A percentile compares a stretch with the other conserved stretches of the same genome.
Evolutionary conservation across 148 eudicot species (phyloP).

Genomic region (Amaranthus cruentus): DNA sequence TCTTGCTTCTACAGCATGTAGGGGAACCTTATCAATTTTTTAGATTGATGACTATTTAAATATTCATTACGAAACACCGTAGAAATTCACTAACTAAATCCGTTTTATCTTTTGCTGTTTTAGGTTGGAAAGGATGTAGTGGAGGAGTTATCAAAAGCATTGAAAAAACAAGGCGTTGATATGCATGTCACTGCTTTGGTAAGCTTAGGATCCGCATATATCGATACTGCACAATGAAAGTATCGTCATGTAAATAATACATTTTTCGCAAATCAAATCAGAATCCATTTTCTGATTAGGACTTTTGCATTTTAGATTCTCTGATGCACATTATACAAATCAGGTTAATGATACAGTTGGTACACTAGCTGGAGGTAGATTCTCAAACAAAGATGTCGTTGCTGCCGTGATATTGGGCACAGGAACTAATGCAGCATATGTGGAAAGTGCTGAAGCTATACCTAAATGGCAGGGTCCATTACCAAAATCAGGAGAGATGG

Average conservation of each 20-base stretch:
- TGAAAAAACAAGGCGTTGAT: constrained; percentile 49
- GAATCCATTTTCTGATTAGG: neutral
- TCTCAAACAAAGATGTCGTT: constrained; percentile 45
- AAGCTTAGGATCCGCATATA: constrained; percentile 9
- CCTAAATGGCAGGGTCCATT: constrained; percentile 68
- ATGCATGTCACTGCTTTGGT: constrained; percentile 72
- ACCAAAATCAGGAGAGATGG: constrained; percentile 78
- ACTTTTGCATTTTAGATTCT: constrained; percentile 10
- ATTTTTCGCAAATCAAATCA: neutral
- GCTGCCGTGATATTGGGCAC: constrained; percentile 75
- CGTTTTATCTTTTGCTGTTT: constrained; percentile 5
- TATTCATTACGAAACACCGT: neutral
- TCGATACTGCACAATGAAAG: neutral
- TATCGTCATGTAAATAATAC: neutral
- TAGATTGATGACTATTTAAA: neutral
- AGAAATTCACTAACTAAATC: neutral
- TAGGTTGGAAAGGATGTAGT: constrained; percentile 74
- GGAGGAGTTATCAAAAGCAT: constrained; percentile 47
- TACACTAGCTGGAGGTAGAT: constrained; percentile 80
- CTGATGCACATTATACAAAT: constrained; percentile 19
- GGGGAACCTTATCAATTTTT: neutral
- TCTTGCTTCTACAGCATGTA: neutral
- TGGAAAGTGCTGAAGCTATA: constrained; percentile 63
- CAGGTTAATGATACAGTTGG: constrained; percentile 81
- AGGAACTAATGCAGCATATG: constrained; percentile 76